These are phyloP conservation scores for Anthracocystis panici-leucophaei DNA, from an alignment of 1,284 basidiomycete genomes.

Conservation along the genomic window DNA sequence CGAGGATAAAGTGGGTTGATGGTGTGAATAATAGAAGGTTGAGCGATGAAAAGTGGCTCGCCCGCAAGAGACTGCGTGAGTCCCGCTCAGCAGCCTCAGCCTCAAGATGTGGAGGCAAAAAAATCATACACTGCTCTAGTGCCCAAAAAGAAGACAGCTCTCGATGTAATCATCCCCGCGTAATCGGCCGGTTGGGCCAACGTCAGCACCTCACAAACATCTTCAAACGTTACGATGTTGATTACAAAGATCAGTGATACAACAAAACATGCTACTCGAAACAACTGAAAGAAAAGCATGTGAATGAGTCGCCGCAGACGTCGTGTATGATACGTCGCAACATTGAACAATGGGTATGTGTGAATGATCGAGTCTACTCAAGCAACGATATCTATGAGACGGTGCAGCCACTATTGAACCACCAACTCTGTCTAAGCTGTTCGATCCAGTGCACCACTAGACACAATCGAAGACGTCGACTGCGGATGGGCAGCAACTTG, in stretches of 20 bases:
- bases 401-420: slow-evolving; percentile 71
- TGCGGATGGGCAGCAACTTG: slow-evolving; percentile 88
- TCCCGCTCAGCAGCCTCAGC: not conserved
- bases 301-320: slow-evolving; percentile 1
- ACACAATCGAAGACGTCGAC: slow-evolving; percentile 80
- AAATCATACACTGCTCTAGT: slow-evolving; percentile 10
- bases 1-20: not conserved
- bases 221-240: not conserved
- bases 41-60: not conserved
- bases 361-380: not conserved
- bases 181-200: not conserved
- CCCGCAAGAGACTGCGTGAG: not conserved
- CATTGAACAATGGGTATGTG: slow-evolving; percentile 3
- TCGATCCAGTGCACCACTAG: slow-evolving; percentile 95
- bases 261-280: not conserved
- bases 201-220: not conserved
- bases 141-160: not conserved
- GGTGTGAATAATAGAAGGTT: not conserved
- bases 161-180: not conserved
- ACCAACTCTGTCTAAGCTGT: slow-evolving; percentile 73
- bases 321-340: slow-evolving; percentile 8
- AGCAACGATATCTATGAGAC: slow-evolving; percentile 28
- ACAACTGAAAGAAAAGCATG: not conserved
- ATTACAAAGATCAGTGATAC: not conserved
- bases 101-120: slow-evolving; percentile 1